Evolutionary conservation across 2,329 filamentous ascomycete genomes (phyloP).

Genomic region (Malbranchea zuffiana): DNA sequence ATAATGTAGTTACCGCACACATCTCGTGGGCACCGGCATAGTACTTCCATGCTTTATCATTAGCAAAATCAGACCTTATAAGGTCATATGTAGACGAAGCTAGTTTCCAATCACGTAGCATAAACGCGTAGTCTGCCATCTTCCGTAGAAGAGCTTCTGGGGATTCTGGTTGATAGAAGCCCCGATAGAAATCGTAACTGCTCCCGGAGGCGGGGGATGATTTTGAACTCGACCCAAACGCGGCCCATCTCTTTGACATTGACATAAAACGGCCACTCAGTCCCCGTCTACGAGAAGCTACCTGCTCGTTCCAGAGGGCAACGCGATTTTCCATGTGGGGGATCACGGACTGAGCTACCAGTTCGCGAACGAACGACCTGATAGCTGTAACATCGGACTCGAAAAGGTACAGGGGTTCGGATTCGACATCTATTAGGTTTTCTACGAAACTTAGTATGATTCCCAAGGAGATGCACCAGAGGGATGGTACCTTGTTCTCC

Average conservation of each 20-base stretch:
- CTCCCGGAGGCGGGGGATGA: constrained; percentile 43
- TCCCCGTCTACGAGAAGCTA: constrained; percentile 79
- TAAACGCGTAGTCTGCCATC: constrained; percentile 88
- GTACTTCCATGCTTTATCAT: constrained; percentile 94
- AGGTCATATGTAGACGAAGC: constrained; percentile 88
- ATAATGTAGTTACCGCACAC: constrained; percentile 71
- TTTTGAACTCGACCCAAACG: constrained; percentile 60
- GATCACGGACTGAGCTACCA: constrained; percentile 88
- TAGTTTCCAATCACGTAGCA: constrained; percentile 92
- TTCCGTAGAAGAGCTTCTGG: constrained; percentile 89
- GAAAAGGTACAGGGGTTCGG: constrained; percentile 54
- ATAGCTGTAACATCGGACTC: constrained; percentile 86
- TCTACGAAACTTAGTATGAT: constrained; percentile 11
- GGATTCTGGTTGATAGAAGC: constrained; percentile 73
- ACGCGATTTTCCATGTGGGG: constrained; percentile 93
- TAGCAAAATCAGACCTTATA: constrained; percentile 74
- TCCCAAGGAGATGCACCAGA: background rate
- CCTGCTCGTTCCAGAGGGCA: constrained; percentile 92
- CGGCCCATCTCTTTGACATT: constrained; percentile 78
- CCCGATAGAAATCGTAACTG: constrained; percentile 67
- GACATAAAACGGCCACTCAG: constrained; percentile 90
- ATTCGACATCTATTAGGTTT: constrained; percentile 13
- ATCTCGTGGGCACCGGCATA: constrained; percentile 93
- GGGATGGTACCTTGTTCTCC: constrained; percentile 44
- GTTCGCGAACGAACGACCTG: constrained; percentile 79